phyloP scores from a whole-genome alignment of 306 rosid genomes.

The Ormosia semicastrata region DNA sequence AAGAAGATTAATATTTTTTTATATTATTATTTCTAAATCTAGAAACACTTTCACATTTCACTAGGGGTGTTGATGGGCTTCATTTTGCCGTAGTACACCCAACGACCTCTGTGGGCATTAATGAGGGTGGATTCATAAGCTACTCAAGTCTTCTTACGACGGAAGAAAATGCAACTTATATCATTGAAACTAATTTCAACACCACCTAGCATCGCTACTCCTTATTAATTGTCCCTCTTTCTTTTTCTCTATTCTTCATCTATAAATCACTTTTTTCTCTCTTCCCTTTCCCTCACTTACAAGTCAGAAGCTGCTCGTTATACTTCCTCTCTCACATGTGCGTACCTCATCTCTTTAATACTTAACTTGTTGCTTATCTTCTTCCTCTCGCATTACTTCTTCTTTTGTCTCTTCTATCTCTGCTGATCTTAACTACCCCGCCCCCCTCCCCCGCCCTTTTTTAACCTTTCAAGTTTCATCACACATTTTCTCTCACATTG shows the following conservation, averaged over 20 bases:
- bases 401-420: no score
- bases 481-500: not conserved
- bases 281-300: conserved; percentile 9
- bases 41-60: not conserved
- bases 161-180: not conserved
- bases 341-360: not conserved
- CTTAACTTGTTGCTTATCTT: not conserved
- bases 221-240: conserved; percentile 1
- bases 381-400: not conserved
- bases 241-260: not conserved
- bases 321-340: not conserved
- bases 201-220: not conserved
- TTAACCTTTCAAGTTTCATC: not conserved
- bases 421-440: no score
- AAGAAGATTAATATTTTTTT: no score
- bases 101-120: conserved; percentile 50
- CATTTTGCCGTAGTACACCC: conserved; percentile 4
- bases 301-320: not conserved
- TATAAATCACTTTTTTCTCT: conserved; percentile 19
- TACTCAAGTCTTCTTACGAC: not conserved
- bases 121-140: conserved; percentile 18
- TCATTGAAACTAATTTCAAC: not conserved
- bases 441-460: no score
- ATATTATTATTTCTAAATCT: not conserved
- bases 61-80: not conserved